Base-by-base conservation (phyloP, 352 stramenopile genomes). In the Phytophthora sp. region DNA sequence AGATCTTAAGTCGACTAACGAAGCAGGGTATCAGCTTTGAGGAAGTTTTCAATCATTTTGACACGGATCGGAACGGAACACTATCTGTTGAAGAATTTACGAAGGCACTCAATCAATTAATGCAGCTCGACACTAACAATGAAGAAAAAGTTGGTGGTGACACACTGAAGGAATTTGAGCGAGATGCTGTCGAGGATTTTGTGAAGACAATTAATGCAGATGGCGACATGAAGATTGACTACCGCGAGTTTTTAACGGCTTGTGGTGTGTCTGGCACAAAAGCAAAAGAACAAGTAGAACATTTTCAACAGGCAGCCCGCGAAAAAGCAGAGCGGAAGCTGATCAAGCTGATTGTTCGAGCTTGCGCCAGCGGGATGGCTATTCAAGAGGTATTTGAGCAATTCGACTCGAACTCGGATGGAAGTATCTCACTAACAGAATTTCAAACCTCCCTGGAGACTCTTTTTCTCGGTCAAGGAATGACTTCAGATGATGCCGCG, bases 301-400 rank as follows among this genome's bases (percentile, higher is more conserved):
- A 58, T 44, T 69, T 65, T 21, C 45, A 60, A 7, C 58, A 66
- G 44, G 38, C 28, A 10, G 30, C 32, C 28, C 31, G 58, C 30
- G 54, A 68, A 1, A 62, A 72, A 12, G 66, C 64, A 1, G 76
- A 91, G 48, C 68, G 72, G 58, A 89, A 89, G 41, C 65, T 91
- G 9, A 76, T 88, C 54, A 86, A 91, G 54, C 54, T 91, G 10
- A 52, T 91, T 3, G 53, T 83, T 44, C 76, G 79, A 2, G 83
- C 85, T 7, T 67, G 77, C 38, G 55, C 62, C 6, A 60, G 52
- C 24, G 87, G 84, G 0, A 64, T 94, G 48, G 69, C 45, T 0
- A 55, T 90, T 5, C 66, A 77, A 9, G 71, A 93, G 13, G 69
- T 93, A 5, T 96, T 97, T 35, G 50, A 79, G n/a, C 69, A 95